Base-by-base conservation (phyloP, 805 yeast genomes). In the Zygosaccharomyces gambellarensis region DNA sequence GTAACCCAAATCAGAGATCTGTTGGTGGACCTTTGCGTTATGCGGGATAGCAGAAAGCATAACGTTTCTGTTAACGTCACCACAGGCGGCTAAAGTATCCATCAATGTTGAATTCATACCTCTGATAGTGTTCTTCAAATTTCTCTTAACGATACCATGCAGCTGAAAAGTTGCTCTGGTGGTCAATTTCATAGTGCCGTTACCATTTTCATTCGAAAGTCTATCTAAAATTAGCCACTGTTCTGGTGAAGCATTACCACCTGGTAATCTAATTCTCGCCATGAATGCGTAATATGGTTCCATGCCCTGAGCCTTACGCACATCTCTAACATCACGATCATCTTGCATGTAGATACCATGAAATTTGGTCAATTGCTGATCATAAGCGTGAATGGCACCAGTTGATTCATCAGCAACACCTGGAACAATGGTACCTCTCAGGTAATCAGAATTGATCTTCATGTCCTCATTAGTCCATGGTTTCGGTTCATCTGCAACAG, bases 261-360 rank as follows among this genome's bases (percentile, higher is more conserved):
- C 97, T 40, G 98, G 97, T 60, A 92, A 76, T 71, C 98, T 83
- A 48, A 88, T 89, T 72, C 98, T 86, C 14, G 90, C 90, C 98
- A 92, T 92, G 71, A 92, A 92, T n/a, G 95, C 79, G 69, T 87
- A 92, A 45, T 95, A 95, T 14, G 98, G 98, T 71, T 92, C 98
- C 55, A 87, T 69, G 39, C 98, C 97, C 65, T 87, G 88, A 43
- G 87, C 80, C 72, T 90, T 92, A 65, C 97, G 83, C 60, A 87
- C 85, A 49, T 92, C 98, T 69, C 98, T 81, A 51, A 92, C 76
- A 70, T 92, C 98, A 74, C 98, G 87, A 68, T 92, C 98, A 69
- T 92, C 98, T 74, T 92, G 98, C 96, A 92, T 89, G 69, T 92
- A 92, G 58, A 90, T 89, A 72, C 98, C 98, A 70, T 92, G 98